Base-by-base conservation (phyloP, 305 asterid species). In the Fraxinus ornus region DNA sequence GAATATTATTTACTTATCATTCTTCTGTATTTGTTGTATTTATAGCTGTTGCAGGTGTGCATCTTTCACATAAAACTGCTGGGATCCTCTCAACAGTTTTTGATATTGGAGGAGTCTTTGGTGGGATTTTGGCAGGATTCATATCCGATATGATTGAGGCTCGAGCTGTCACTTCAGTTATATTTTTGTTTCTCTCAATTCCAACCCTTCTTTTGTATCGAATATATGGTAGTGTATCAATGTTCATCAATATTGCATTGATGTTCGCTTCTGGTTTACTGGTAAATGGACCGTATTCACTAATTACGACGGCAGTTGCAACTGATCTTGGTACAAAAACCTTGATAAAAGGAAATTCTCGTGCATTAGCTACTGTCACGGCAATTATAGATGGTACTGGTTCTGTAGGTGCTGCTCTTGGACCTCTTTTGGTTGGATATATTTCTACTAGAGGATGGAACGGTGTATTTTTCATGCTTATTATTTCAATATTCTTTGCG, bases 351-450 rank as follows among this genome's bases (percentile, higher is more conserved):
- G 98, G 97, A 75, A 96, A 88, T 79, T 87, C 98, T 0, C 97
- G 95, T 12, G 98, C 95, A 62, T 84, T 94, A 85, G 98, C 99
- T 75, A 94, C 97, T 7, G 98, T 96, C 28, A 81, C 98, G 32
- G 99, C 98, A 37, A 94, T 96, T 74, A 94, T 96, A 84, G 99
- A 96, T 77, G 99, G 97, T 8, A 96, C 98, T 26, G 98, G 99
- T 81, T 96, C 98, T 33, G 93, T 93, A 7, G 98, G 99, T 44
- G 99, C 97, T 6, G 98, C 98, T 41, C 80, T 94, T 57, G 99
- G 98, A 22, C 98, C 98, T 4, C 97, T 96, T 89, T 84, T 96
- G 70, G 98, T 98, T 21, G 98, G 99, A 33, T 96, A 96, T 86
- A 91, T 94, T 78, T 93, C 95, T 5, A 93, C 98, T 1, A 89